Base-by-base conservation (phyloP, 345 rosid genomes). In the Populus nigra region DNA sequence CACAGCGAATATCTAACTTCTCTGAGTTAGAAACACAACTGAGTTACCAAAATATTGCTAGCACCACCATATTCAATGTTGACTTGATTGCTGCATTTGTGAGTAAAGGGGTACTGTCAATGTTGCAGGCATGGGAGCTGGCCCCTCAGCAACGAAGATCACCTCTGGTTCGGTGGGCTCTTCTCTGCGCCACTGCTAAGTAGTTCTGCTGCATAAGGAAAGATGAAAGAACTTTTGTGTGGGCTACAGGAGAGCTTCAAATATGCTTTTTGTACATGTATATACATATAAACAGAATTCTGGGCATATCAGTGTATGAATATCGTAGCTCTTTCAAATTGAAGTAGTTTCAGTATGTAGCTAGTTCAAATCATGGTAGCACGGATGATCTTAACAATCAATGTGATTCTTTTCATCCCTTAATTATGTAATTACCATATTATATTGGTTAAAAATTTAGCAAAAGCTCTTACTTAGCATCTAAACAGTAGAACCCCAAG, bases 141-240 rank as follows among this genome's bases (percentile, higher is more conserved):
- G 80, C 83, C 38, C 88, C 84, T 65, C 83, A 78, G 43, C 79
- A 67, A 45, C 86, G 74, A 61, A 83, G 87, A 69, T 82, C 87
- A 1, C 79, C 87, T 73, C 77, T 89, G 18, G 85, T 86, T 22
- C 84, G 81, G 23, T 80, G 90, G 90, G 85, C 90, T 78, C 93
- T 93, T 82, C 88, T 92, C 29, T 93, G 90, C 45, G 80, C 85
- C 27, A 35, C 82, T 0, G 85, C 82, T 23, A 81, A 85, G 78
- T 82, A 81, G 81, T 36, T 68, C 11, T 38, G 39, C 67, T 68
- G 67, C 35, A 35, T 33, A 15, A 7, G 59, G 59, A 12, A 31
- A 72, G 16, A 35, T 31, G 27, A 9, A 8, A 13, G 12, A 22
- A 7, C 18, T 57, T 55, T 22, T 22, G 10, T 27, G 59, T 36